phyloP scores from a whole-genome alignment of 257 asterid genomes.

The Solanum bulbocastanum region DNA sequence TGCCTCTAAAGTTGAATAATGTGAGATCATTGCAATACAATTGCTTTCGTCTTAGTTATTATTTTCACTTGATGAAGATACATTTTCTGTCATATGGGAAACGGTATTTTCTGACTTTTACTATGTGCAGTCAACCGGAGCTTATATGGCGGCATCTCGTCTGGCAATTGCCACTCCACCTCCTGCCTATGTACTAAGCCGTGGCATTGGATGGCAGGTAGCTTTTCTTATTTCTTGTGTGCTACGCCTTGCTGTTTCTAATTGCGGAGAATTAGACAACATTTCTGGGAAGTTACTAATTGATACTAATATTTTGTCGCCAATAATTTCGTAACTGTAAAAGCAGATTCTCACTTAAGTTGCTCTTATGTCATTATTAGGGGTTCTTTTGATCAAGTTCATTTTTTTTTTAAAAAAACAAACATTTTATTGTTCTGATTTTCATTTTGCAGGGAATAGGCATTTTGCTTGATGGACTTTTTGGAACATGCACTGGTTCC shows the following conservation, averaged over 20 bases:
- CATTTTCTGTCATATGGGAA: neutral
- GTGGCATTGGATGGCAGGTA: slow-evolving; percentile 99
- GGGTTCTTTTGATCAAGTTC: neutral
- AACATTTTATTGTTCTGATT: neutral
- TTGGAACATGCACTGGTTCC: slow-evolving; percentile 88
- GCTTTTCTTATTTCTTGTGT: neutral
- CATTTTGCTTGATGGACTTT: slow-evolving; percentile 80
- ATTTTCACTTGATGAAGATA: neutral
- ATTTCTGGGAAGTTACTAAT: neutral
- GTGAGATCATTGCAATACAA: neutral
- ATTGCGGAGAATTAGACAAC: neutral
- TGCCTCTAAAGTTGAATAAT: neutral
- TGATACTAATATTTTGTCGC: neutral
- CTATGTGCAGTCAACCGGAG: slow-evolving; percentile 78
- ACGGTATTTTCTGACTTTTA: neutral
- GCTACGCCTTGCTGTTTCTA: neutral
- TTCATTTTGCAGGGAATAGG: slow-evolving; percentile 74
- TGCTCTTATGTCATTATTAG: neutral
- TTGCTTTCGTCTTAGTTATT: neutral
- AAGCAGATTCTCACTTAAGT: neutral
- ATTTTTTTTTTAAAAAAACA: neutral
- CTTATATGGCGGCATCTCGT: slow-evolving; percentile 95
- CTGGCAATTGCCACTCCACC: slow-evolving; percentile 99
- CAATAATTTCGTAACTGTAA: neutral
- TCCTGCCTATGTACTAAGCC: slow-evolving; percentile 95